phyloP scores from a whole-genome alignment of 176 grass and related monocot species.

The Paspalum notatum region DNA sequence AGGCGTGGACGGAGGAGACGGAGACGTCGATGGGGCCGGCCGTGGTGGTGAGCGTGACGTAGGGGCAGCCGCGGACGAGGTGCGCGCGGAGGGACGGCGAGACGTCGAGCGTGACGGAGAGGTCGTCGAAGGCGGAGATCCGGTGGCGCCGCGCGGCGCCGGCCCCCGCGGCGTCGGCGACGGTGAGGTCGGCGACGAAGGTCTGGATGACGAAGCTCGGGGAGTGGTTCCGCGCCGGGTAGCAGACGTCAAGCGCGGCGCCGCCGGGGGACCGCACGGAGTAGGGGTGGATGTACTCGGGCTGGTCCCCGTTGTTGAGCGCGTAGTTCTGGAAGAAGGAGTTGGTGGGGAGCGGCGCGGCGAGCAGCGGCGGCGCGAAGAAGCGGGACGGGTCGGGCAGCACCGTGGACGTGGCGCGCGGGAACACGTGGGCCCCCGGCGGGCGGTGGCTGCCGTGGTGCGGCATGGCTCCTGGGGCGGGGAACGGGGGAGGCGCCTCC shows the following conservation, averaged over 20 bases:
- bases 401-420: constrained; percentile 67
- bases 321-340: constrained; percentile 94
- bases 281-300: constrained; percentile 97
- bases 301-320: constrained; percentile 95
- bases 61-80: constrained; percentile 87
- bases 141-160: constrained; percentile 28
- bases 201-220: constrained; percentile 72
- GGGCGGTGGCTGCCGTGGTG: constrained; percentile 19
- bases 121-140: constrained; percentile 75
- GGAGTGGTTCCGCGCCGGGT: constrained; percentile 65
- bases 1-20: constrained; percentile 77
- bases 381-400: constrained; percentile 78
- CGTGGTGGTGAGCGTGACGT: constrained; percentile 67
- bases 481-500: background rate
- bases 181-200: constrained; percentile 84
- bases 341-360: constrained; percentile 87
- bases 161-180: constrained; percentile 41
- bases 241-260: constrained; percentile 67
- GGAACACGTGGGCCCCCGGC: constrained; percentile 53
- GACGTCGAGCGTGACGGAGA: constrained; percentile 91
- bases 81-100: constrained; percentile 64
- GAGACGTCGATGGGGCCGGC: constrained; percentile 48
- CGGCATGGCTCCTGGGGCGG: constrained; percentile 12
- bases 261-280: constrained; percentile 54
- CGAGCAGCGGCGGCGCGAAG: constrained; percentile 72